Conservation (phyloP, 176 grass and related monocot species). For the Paspalum notatum region DNA sequence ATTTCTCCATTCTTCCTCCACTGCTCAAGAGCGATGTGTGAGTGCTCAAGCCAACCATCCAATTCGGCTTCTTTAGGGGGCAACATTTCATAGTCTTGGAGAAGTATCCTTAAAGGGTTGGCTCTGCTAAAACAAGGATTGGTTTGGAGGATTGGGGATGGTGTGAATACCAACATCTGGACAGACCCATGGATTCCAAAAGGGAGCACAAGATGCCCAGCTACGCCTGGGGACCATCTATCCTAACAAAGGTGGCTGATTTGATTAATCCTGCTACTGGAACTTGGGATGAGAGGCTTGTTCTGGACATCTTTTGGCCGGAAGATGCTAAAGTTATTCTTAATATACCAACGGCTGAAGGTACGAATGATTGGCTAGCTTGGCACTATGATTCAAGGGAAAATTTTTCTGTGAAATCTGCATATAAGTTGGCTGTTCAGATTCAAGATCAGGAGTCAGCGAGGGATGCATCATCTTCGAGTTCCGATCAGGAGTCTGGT, state of each 20-base stretch:
- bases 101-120: background rate
- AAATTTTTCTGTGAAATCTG: background rate
- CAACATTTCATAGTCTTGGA: background rate
- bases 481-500: no score
- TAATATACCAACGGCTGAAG: background rate
- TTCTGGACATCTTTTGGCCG: background rate
- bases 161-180: background rate
- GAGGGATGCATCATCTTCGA: background rate
- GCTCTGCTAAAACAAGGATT: background rate
- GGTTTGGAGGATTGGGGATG: background rate
- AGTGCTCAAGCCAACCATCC: no score
- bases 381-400: background rate
- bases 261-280: background rate
- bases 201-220: background rate
- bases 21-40: no score
- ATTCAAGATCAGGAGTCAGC: fast-evolving
- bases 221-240: background rate
- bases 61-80: no score
- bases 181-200: background rate
- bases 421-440: background rate
- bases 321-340: background rate
- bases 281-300: background rate
- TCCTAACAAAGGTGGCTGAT: background rate
- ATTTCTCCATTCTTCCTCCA: no score
- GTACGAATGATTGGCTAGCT: background rate